Conservation (phyloP, 768 basidiomycete genomes). For the Russula virescens region DNA sequence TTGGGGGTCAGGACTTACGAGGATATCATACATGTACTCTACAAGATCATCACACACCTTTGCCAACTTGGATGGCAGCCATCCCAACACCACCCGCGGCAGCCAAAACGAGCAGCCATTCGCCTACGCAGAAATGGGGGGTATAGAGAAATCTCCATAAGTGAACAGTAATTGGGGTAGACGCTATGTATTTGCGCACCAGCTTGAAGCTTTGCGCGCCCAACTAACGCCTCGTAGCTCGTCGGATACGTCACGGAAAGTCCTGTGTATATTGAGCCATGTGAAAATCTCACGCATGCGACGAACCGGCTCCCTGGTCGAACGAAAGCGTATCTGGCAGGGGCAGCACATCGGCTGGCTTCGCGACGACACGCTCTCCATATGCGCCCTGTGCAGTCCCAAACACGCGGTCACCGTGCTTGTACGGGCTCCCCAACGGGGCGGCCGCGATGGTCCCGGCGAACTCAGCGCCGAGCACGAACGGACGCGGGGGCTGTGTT, state of each 20-base stretch:
- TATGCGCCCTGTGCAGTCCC: slow-evolving; percentile 75
- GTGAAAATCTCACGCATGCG: no score
- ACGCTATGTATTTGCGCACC: slow-evolving; percentile 38
- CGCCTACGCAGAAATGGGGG: slow-evolving; percentile 43
- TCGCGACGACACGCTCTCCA: slow-evolving; percentile 65
- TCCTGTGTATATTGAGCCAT: slow-evolving; percentile 37
- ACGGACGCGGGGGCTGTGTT: slow-evolving; percentile 75
- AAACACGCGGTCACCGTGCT: slow-evolving; percentile 84
- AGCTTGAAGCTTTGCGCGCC: slow-evolving; percentile 70
- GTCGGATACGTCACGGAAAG: slow-evolving; percentile 90
- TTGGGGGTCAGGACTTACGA: not conserved
- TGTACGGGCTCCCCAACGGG: slow-evolving; percentile 70
- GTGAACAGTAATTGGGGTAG: no score
- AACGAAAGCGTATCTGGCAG: slow-evolving; percentile 74
- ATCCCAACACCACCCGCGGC: slow-evolving; percentile 96
- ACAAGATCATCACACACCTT: slow-evolving; percentile 45
- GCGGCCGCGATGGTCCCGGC: slow-evolving; percentile 81
- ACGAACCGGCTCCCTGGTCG: slow-evolving; percentile 78
- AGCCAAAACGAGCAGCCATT: slow-evolving; percentile 90
- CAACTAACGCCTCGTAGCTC: slow-evolving; percentile 86
- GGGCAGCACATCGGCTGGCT: slow-evolving; percentile 46
- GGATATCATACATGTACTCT: no score
- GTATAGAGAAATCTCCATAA: not conserved
- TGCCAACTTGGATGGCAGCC: slow-evolving; percentile 87
- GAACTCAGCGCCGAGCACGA: slow-evolving; percentile 80